A percentile compares a stretch with the other conserved stretches of the same genome.
Conservation (phyloP, 805 yeast genomes). For the Candida orba region DNA sequence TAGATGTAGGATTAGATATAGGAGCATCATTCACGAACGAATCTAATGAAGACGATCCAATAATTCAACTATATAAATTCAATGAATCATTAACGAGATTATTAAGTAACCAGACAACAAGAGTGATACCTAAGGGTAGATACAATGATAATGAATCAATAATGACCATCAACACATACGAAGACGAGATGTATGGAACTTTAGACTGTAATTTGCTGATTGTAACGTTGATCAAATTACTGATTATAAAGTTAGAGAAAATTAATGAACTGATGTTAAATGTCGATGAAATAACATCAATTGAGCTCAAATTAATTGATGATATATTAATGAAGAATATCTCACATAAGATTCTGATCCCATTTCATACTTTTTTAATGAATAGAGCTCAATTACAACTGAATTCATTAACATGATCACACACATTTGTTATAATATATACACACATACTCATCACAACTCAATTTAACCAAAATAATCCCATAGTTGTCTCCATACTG, state of each 20-base stretch:
- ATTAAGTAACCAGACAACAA: conserved; percentile 6
- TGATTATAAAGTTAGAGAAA: conserved; percentile 12
- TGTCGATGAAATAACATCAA: background rate
- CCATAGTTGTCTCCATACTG: conserved; percentile 19
- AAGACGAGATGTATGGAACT: background rate
- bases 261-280: conserved; percentile 6
- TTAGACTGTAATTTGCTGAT: conserved; percentile 15
- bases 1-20: background rate
- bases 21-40: background rate
- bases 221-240: conserved; percentile 11
- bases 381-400: conserved; percentile 5
- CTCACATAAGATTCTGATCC: conserved; percentile 13
- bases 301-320: background rate
- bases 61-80: conserved; percentile 19
- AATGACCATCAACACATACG: background rate
- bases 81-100: conserved; percentile 22
- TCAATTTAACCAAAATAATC: conserved; percentile 10
- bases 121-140: too few species aligned
- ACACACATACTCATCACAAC: background rate
- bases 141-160: too few species aligned
- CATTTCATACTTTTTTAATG: conserved; percentile 16
- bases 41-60: conserved; percentile 9
- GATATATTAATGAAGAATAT: conserved; percentile 11
- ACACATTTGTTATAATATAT: background rate
- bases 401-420: background rate